phyloP scores from a whole-genome alignment of 495 filamentous ascomycete genomes.

The Penicillium steckii region DNA sequence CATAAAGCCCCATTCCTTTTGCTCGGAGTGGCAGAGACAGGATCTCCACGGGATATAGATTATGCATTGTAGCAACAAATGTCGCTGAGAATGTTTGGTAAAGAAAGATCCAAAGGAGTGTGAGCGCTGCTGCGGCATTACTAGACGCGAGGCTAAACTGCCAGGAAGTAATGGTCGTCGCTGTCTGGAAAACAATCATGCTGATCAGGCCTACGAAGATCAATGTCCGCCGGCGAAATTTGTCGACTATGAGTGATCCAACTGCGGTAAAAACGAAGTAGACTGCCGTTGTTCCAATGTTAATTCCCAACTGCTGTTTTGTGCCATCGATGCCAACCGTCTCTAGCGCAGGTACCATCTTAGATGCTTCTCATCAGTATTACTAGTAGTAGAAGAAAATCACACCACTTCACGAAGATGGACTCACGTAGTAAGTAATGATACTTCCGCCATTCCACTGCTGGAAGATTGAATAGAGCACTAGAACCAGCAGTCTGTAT shows the following conservation, averaged over 20 bases:
- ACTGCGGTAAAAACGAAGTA: constrained; percentile 43
- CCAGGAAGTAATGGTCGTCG: constrained; percentile 43
- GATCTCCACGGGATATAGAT: constrained; percentile 41
- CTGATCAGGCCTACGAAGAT: constrained; percentile 35
- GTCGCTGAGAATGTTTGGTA: constrained; percentile 41
- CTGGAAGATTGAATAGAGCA: constrained; percentile 43
- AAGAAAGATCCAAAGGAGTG: constrained; percentile 41
- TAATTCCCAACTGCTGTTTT: constrained; percentile 34
- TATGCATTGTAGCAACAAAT: constrained; percentile 45
- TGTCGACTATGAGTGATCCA: constrained; percentile 38
- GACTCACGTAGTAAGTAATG: constrained; percentile 38
- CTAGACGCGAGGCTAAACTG: constrained; percentile 23
- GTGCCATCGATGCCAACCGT: constrained; percentile 32
- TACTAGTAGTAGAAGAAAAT: too few relatives aligned
- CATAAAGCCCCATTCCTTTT: constrained; percentile 44
- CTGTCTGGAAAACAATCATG: constrained; percentile 40
- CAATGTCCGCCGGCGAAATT: constrained; percentile 34
- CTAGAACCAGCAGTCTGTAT: constrained; percentile 35
- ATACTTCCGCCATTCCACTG: constrained; percentile 46
- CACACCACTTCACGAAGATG: background rate
- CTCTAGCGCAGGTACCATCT: constrained; percentile 38
- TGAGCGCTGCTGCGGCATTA: constrained; percentile 29
- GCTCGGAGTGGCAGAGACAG: constrained; percentile 38
- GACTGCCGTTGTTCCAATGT: constrained; percentile 35
- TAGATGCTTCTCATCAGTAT: constrained; percentile 3